Percentiles rank a stretch among this genome's conserved stretches.
Conservation (phyloP, 495 filamentous ascomycete genomes). For the Hypoxylon rickii region DNA sequence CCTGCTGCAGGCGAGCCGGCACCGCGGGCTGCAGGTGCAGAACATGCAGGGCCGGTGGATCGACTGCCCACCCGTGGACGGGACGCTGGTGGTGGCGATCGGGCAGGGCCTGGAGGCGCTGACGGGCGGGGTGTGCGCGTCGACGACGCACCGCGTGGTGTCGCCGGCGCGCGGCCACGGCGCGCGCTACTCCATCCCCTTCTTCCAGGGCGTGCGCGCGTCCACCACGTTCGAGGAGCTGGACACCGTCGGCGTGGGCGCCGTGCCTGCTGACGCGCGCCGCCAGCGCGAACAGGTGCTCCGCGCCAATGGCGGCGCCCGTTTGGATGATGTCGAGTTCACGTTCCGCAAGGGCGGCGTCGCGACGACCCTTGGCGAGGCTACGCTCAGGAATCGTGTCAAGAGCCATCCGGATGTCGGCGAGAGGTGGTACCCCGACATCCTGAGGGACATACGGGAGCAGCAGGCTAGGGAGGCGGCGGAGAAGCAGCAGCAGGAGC, state of each 20-base stretch:
- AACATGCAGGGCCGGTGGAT: slow-evolving; percentile 85
- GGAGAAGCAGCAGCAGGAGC: slow-evolving; percentile 31
- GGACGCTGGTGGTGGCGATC: slow-evolving; percentile 84
- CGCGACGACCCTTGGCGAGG: slow-evolving; percentile 75
- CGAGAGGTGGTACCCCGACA: slow-evolving; percentile 80
- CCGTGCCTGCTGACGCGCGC: slow-evolving; percentile 69
- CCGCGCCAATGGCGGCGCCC: slow-evolving; percentile 51
- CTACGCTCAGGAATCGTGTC: slow-evolving; percentile 82
- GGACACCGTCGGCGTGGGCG: slow-evolving; percentile 57
- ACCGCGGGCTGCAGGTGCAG: slow-evolving; percentile 85
- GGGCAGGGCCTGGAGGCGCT: slow-evolving; percentile 91
- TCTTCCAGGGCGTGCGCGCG: slow-evolving; percentile 89
- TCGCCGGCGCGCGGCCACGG: slow-evolving; percentile 66
- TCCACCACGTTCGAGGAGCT: slow-evolving; percentile 79
- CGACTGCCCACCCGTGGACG: slow-evolving; percentile 65
- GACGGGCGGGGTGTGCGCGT: slow-evolving; percentile 83
- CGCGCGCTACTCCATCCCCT: slow-evolving; percentile 81
- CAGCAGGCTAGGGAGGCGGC: slow-evolving; percentile 47
- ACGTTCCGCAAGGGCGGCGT: slow-evolving; percentile 67
- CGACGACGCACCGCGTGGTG: slow-evolving; percentile 84
- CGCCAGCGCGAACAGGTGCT: slow-evolving; percentile 59
- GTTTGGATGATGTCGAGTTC: slow-evolving; percentile 76
- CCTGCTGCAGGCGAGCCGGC: slow-evolving; percentile 81
- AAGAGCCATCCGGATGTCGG: slow-evolving; percentile 91
- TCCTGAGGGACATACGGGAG: slow-evolving; percentile 56